Conservation (phyloP, 2,329 filamentous ascomycete species). For the Dothideomycetes sp. region DNA sequence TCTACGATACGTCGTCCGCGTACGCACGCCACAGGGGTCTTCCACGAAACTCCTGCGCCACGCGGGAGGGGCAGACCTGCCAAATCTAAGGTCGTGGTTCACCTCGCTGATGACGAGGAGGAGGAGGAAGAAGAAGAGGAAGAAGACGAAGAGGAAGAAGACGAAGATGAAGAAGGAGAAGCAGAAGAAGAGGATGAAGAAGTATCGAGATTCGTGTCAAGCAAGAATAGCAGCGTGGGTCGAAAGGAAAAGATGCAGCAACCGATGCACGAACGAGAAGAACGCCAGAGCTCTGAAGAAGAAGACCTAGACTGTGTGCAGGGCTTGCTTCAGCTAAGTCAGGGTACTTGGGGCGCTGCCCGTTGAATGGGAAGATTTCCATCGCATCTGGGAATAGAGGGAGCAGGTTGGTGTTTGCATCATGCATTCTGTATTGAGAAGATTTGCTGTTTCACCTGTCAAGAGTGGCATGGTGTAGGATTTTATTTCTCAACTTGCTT, state of each 20-base stretch:
- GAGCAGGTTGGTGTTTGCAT: no score
- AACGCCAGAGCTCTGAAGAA: constrained; percentile 32
- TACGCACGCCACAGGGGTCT: constrained; percentile 4
- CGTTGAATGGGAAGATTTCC: no score
- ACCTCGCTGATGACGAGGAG: constrained; percentile 1
- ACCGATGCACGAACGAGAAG: constrained; percentile 16
- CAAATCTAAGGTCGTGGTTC: background rate
- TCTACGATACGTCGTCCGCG: background rate
- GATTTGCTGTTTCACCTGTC: no score
- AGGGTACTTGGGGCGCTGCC: constrained; percentile 68
- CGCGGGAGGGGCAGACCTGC: constrained; percentile 1
- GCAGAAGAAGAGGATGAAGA: constrained; percentile 50
- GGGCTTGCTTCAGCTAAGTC: constrained; percentile 15
- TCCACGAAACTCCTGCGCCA: constrained; percentile 7
- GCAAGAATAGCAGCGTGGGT: constrained; percentile 41
- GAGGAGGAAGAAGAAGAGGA: constrained; percentile 22
- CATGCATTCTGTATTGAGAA: no score
- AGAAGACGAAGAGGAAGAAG: constrained; percentile 40
- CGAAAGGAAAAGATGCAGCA: constrained; percentile 7
- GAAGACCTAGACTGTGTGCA: constrained; percentile 56
- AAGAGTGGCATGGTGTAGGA: no score
- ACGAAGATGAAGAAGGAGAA: constrained; percentile 39
- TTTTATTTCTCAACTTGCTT: no score
- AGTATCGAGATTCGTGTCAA: constrained; percentile 64
- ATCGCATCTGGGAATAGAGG: no score